Conservation (phyloP, 2,329 filamentous ascomycete genomes). For the Hortaea werneckii region DNA sequence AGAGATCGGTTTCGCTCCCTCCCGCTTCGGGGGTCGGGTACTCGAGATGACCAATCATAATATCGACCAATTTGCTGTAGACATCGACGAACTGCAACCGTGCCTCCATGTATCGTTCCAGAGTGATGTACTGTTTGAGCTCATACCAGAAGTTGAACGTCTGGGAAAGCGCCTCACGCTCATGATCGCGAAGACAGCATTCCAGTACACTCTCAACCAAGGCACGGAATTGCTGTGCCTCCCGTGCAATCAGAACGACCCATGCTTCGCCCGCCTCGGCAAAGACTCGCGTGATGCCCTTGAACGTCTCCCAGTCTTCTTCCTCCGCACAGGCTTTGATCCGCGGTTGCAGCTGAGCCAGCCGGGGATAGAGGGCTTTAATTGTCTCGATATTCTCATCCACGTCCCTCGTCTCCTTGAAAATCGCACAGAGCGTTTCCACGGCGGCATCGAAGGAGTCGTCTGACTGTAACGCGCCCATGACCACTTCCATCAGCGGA, state of each 20-base stretch:
- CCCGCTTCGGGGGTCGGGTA: conserved; percentile 69
- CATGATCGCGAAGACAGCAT: conserved; percentile 76
- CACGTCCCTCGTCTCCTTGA: conserved; percentile 84
- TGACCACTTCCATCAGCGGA: conserved; percentile 69
- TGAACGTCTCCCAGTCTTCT: conserved; percentile 78
- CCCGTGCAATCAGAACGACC: conserved; percentile 80
- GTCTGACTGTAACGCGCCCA: conserved; percentile 66
- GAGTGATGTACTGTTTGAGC: conserved; percentile 85
- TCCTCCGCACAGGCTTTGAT: conserved; percentile 65
- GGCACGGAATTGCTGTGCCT: conserved; percentile 69
- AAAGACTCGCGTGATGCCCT: conserved; percentile 81
- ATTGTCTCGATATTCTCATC: conserved; percentile 81
- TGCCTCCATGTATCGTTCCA: conserved; percentile 81
- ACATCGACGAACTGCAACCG: conserved; percentile 67
- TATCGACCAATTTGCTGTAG: conserved; percentile 81
- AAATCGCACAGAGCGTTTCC: conserved; percentile 85
- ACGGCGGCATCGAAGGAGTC: conserved; percentile 76
- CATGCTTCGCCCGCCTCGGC: conserved; percentile 89
- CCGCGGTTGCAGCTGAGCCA: conserved; percentile 66
- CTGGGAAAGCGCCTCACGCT: conserved; percentile 81
- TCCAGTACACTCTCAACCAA: conserved; percentile 89
- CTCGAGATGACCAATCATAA: conserved; percentile 82
- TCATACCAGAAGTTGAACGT: conserved; percentile 99
- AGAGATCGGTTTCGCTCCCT: conserved; percentile 66
- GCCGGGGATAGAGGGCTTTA: conserved; percentile 67